Evolutionary conservation across 371 early-diverging fungal genomes (phyloP), one percentile per base, ranked within the genome.

Genomic region (Catenaria anguillulae): DNA sequence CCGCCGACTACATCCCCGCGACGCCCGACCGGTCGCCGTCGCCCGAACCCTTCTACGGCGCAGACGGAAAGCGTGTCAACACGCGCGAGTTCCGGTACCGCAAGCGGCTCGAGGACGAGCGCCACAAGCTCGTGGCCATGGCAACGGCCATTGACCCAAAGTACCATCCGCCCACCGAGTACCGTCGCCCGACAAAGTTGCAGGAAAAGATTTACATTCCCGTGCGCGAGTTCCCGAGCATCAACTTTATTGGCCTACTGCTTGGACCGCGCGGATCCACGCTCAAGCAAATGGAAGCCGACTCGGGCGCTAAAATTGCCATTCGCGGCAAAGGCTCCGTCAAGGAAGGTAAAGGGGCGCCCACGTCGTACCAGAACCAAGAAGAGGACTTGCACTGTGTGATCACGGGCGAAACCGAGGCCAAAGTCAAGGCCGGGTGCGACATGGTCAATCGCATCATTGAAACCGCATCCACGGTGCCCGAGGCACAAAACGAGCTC

Each of bases 231-330:
- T 78, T 68, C 59, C 82, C 80, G 29, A 78, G 76, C 26, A 77
- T 79, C 65, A 82, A 82, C 66, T 82, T 82, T 60, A 79, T 79
- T 60, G 82, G 82, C 12, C 69, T 77, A 42, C 63, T 82, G n/a
- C 74, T 82, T 63, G 79, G 82, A 21, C 82, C 82, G 13, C 76
- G 77, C 64, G 82, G 82, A 31, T 71, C 75, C 35, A 78, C 80
- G 4, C 69, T 78, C 43, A 77, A 79, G 61, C 71, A 75, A 61
- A 76, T 79, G 64, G 80, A 79, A 67, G 55, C 73, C 0, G 77
- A 78, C 40, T 72, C 76, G 31, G 77, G 76, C 12, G 73, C 75
- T 33, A 82, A 79, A 62, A 78, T 82, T 56, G 73, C 73, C 50
- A 78, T 82, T 62, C 69, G 80, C 37, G 81, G 81, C 35, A 74